Percentiles rank a stretch among this genome's conserved stretches.
These are phyloP conservation scores for Collybia mongolica DNA, from an alignment of 768 basidiomycete species.

Conservation along the genomic window DNA sequence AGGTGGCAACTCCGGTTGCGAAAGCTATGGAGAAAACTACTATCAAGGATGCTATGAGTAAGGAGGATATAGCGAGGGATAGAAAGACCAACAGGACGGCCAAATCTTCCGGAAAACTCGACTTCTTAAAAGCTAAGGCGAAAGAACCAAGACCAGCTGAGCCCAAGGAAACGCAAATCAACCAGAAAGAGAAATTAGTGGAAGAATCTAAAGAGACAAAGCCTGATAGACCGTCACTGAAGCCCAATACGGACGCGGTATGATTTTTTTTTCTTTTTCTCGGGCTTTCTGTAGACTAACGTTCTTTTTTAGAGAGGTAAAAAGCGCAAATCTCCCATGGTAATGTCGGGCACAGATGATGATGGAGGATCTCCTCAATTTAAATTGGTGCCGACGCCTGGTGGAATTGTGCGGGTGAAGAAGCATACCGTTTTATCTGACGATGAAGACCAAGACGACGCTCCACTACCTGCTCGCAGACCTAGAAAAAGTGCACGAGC, in stretches of 20 bases:
- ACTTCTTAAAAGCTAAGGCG: slow-evolving; percentile 20
- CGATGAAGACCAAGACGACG: slow-evolving; percentile 52
- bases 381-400: slow-evolving; percentile 3
- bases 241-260: too few species aligned
- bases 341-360: slow-evolving; percentile 26
- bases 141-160: slow-evolving; percentile 1
- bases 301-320: slow-evolving; percentile 26
- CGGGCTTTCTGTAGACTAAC: slow-evolving; percentile 5
- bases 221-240: too few species aligned
- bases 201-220: slow-evolving; percentile 13
- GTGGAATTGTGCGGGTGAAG: slow-evolving; percentile 34
- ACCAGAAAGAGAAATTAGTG: slow-evolving; percentile 15
- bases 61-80: slow-evolving; percentile 8
- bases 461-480: slow-evolving; percentile 29
- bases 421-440: slow-evolving; percentile 58
- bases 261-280: too few species aligned
- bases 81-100: slow-evolving; percentile 14
- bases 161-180: background rate
- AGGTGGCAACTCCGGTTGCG: slow-evolving; percentile 5
- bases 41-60: slow-evolving; percentile 11
- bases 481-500: slow-evolving; percentile 26
- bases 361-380: slow-evolving; percentile 13
- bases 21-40: slow-evolving; percentile 11
- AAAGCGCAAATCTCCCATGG: slow-evolving; percentile 43
- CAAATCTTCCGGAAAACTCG: slow-evolving; percentile 16